Percentiles rank a stretch among this genome's conserved stretches.
These are phyloP conservation scores for Chaetoscypha palmicola DNA, from an alignment of 2,329 filamentous ascomycete species.

Conservation along the genomic window DNA sequence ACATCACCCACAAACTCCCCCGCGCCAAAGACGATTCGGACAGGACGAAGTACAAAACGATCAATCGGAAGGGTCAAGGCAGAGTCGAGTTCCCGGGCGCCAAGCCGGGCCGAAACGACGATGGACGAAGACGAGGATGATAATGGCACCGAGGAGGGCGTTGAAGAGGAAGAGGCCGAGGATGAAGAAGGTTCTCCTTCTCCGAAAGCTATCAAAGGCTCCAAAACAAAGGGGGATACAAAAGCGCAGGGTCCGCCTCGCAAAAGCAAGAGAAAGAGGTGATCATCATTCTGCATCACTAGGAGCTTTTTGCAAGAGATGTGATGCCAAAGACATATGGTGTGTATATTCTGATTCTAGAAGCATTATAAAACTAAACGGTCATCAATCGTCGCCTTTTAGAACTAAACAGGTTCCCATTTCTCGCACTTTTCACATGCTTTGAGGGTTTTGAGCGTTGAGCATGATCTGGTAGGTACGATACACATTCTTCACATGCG, in stretches of 20 bases:
- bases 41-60: conserved; percentile 32
- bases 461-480: too few relatives aligned
- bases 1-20: conserved; percentile 36
- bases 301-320: too few relatives aligned
- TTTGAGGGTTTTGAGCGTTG: too few relatives aligned
- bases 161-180: conserved; percentile 34
- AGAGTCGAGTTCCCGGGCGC: conserved; percentile 31
- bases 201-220: conserved; percentile 22
- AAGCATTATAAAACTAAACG: too few relatives aligned
- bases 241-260: conserved; percentile 16
- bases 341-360: too few relatives aligned
- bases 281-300: background rate
- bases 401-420: too few relatives aligned
- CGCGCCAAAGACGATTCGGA: conserved; percentile 35
- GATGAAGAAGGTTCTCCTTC: conserved; percentile 24
- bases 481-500: too few relatives aligned
- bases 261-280: conserved; percentile 29
- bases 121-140: conserved; percentile 31
- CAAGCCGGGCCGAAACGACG: conserved; percentile 29
- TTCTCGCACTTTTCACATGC: too few relatives aligned
- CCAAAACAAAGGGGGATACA: conserved; percentile 16
- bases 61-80: conserved; percentile 37
- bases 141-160: conserved; percentile 29
- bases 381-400: too few relatives aligned
- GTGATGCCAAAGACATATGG: too few relatives aligned